Evolutionary conservation across 1,139 yeast species (phyloP), one percentile per base, ranked within the genome.

Genomic region (Sugiyamaella neomexicana): DNA sequence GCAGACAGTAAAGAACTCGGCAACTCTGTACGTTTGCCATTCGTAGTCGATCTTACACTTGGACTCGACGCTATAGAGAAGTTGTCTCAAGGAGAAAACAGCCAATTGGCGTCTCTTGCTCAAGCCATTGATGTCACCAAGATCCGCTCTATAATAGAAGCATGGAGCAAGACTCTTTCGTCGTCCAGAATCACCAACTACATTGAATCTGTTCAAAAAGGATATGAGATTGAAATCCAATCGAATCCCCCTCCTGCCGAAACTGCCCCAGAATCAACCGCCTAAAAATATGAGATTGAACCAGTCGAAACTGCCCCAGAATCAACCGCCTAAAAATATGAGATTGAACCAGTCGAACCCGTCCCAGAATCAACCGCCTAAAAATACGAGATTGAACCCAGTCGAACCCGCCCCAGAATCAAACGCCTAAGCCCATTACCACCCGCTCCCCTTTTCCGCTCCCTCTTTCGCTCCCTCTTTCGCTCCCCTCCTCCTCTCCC

Each of bases 1-100:
- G 48, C 34, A 5, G 13, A 10, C 32, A 36, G 25, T n/a, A 45
- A 36, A 8, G 41, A 20, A 4, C 4, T 39, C 7, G 45, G 29
- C 12, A 47, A 39, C 10, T 50, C 53, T 1, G 53, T 36, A 9
- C 20, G 47, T 27, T 27, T 50, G 8, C 53, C 53, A 10, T 36
- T 37, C 27, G 49, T 50, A n/a, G 44, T 50, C 13, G 53, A 50
- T 36, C 39, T 50, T 10, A 43, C 53, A 2, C 34, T 50, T 5
- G 53, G 44, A 16, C 15, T 31, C 15, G 36, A 48, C 20, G 13
- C 52, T 3, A 12, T 41, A 17, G 52, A 48, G 32, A 48, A 20
- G 23, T 8, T 48, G 15, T 17, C 52, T 2, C 17, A 36, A 5
- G 36, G 46, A 12, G 20, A 46, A 15, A 27, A 20, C 31, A 27